phyloP scores from a whole-genome alignment of 345 rosid genomes.

The Psidium guajava region DNA sequence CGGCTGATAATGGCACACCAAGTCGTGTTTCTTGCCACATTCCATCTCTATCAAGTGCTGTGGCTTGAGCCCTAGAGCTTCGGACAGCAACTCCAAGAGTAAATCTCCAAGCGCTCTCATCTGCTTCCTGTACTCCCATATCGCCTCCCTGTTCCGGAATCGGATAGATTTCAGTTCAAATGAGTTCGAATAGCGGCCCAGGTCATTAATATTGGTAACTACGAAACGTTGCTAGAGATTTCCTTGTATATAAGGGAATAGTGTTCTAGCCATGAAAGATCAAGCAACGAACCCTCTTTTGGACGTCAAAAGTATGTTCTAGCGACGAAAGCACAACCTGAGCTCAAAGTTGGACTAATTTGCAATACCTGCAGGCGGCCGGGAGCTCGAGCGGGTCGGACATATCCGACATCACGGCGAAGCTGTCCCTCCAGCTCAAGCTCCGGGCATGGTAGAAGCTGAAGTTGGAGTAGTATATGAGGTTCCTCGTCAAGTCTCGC shows the following conservation, averaged over 20 bases:
- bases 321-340: not conserved
- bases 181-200: not conserved
- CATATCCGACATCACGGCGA: not conserved
- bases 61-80: slow-evolving; percentile 26
- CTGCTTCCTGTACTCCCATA: not conserved
- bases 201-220: not conserved
- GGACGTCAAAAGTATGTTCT: not conserved
- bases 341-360: not conserved
- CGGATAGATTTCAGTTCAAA: not conserved
- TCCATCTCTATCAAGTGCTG: slow-evolving; percentile 12
- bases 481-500: not conserved
- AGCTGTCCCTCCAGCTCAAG: slow-evolving; percentile 21
- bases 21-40: slow-evolving; percentile 3
- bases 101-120: not conserved
- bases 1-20: slow-evolving; percentile 36
- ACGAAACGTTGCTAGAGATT: no score
- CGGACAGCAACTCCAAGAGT: slow-evolving; percentile 21
- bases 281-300: not conserved
- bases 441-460: slow-evolving; percentile 3
- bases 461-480: not conserved
- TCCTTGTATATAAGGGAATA: no score
- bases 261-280: no score
- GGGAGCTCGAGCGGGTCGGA: slow-evolving; percentile 9
- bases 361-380: slow-evolving; percentile 5
- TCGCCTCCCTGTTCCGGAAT: not conserved